Conservation (phyloP, 257 asterid genomes). For the Solanum chiquidenum region DNA sequence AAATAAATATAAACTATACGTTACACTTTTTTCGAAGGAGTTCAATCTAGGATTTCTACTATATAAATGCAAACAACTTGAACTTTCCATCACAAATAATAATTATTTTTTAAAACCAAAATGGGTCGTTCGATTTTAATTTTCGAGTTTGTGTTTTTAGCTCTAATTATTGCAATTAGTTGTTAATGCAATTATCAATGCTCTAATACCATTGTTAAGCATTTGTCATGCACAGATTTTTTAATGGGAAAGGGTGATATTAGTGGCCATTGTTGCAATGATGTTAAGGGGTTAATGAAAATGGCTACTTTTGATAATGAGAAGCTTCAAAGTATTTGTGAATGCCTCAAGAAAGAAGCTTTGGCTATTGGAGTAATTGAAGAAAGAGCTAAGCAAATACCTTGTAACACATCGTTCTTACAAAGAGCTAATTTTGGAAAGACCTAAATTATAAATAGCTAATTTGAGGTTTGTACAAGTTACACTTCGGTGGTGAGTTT, state of each 20-base stretch:
- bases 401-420: too few species aligned
- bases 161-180: not conserved
- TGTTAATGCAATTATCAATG: not conserved
- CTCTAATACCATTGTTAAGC: not conserved
- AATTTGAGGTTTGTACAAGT: too few species aligned
- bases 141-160: not conserved
- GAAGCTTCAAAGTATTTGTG: not conserved
- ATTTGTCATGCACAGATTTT: conserved; percentile 3
- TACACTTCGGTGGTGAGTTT: too few species aligned
- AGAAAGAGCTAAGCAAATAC: not conserved
- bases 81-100: not conserved
- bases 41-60: not conserved
- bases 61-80: not conserved
- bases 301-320: not conserved
- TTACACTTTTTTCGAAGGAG: not conserved
- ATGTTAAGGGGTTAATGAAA: not conserved
- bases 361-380: not conserved
- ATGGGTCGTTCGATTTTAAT: not conserved
- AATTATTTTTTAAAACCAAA: not conserved
- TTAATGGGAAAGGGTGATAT: not conserved
- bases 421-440: too few species aligned
- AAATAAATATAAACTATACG: not conserved
- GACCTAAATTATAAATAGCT: too few species aligned
- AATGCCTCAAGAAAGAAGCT: not conserved
- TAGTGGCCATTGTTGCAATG: not conserved